Conservation (phyloP, 257 asterid genomes). For the Capsicum rhomboideum region DNA sequence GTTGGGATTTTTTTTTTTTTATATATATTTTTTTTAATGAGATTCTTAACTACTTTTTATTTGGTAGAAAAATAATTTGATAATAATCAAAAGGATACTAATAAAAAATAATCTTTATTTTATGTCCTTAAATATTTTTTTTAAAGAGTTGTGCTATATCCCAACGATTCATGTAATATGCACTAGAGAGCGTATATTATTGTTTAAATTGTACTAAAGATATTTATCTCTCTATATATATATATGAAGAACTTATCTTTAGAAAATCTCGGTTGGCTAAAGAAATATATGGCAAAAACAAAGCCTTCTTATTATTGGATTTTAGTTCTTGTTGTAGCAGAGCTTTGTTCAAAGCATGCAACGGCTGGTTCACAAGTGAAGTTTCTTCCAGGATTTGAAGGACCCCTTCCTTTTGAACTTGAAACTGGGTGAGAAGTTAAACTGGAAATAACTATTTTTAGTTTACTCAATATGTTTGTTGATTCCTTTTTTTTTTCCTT, state of each 20-base stretch:
- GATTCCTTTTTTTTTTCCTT: too few species aligned
- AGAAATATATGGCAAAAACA: background rate
- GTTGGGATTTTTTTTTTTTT: background rate
- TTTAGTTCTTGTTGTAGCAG: background rate
- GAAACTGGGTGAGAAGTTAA: conserved; percentile 21
- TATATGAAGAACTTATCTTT: background rate
- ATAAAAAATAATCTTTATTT: too few species aligned
- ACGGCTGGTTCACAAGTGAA: conserved; percentile 3
- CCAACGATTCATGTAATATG: too few species aligned
- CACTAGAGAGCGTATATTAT: too few species aligned
- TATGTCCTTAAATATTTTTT: too few species aligned
- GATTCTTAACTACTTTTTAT: background rate
- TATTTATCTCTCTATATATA: too few species aligned
- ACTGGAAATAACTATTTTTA: too few species aligned
- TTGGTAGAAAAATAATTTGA: too few species aligned
- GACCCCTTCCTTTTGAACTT: conserved; percentile 24
- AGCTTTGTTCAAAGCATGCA: background rate
- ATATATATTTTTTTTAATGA: background rate
- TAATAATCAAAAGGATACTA: too few species aligned
- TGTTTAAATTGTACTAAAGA: too few species aligned
- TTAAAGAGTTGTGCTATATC: too few species aligned
- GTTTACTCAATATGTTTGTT: too few species aligned
- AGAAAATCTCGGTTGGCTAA: background rate
- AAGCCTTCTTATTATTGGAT: background rate
- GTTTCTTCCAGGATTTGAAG: conserved; percentile 25